These are phyloP conservation scores for Cardamine occulta DNA, from an alignment of 345 rosid species.

Conservation along the genomic window DNA sequence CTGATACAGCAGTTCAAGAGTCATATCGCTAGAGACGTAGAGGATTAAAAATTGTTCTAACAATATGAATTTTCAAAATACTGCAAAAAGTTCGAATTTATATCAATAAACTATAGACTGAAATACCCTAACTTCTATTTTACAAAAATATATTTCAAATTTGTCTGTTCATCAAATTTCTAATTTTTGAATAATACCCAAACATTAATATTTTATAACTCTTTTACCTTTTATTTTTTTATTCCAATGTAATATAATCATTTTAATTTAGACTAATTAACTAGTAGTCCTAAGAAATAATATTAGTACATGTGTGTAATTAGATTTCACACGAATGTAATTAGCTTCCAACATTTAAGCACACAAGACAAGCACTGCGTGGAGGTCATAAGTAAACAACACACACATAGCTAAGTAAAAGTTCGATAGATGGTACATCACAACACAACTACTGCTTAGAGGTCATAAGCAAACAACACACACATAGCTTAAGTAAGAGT, in stretches of 20 bases:
- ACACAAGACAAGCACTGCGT: constrained; percentile 1
- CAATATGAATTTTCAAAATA: background rate
- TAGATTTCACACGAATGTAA: constrained; percentile 10
- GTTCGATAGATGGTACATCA: constrained; percentile 5
- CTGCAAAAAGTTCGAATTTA: no score
- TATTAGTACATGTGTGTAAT: background rate
- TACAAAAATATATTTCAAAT: no score
- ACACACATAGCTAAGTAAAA: constrained; percentile 13
- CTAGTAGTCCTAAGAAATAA: background rate
- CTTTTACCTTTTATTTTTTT: background rate
- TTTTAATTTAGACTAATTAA: background rate
- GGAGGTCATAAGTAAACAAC: constrained; percentile 20
- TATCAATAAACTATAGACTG: no score
- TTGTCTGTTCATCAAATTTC: background rate
- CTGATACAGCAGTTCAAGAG: no score
- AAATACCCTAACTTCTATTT: no score
- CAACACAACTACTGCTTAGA: constrained; percentile 7
- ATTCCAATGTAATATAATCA: background rate
- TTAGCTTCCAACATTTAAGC: constrained; percentile 10
- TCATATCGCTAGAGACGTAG: no score
- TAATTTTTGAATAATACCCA: background rate
- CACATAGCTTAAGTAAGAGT: background rate
- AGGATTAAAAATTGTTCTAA: no score
- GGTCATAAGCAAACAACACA: constrained; percentile 26
- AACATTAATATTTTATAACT: background rate